Base-by-base conservation (phyloP, 2,329 filamentous ascomycete species). In the Aspergillus sp. region DNA sequence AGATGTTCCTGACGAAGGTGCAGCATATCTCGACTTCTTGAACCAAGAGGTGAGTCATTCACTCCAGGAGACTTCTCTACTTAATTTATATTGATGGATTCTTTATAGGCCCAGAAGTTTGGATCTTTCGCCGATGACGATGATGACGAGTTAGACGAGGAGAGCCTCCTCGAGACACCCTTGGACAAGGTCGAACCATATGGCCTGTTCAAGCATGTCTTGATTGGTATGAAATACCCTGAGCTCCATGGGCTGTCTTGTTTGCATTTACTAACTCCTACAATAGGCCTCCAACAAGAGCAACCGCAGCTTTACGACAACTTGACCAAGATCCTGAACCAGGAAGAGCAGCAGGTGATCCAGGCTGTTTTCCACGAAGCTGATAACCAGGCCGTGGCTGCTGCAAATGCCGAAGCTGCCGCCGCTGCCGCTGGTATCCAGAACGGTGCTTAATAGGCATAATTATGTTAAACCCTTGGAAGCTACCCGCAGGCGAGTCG, bases 161-260 rank as follows among this genome's bases (percentile, higher is more conserved):
- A 90, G 64, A 86, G 88, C 46, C 75, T 97, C 40, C 80, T 98
- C 2, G 93, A 98, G 68, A 95, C 91, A 9, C 90, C 91, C 11
- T 77, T 98, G 26, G 93, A 98, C 68, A 93, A 93, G 71, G 78
- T 98, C 49, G 93, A 98, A 70, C 90, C 91, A 2, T 98, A 98
- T 61, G 80, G 84, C 62, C 75, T 95, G 49, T 96, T 98, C 78
- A 86, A 89, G 64, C 76, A 79, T 49, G 84, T 88, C 12, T 74
- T 97, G 53, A 69, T 91, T 61, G 86, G 90, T 95, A 82, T 68
- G 88, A 81, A 26, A 7, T 26, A 36, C 31, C 26, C 8, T 19
- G 19, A 19, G 11, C 5, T 35, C 42, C 12, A 7, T 29, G 36
- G 7, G 27, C 26, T 26, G 6, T 26, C 5, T 9, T 33, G 5